Base-by-base conservation (phyloP, 768 basidiomycete genomes). In the Trametes sanguinea region DNA sequence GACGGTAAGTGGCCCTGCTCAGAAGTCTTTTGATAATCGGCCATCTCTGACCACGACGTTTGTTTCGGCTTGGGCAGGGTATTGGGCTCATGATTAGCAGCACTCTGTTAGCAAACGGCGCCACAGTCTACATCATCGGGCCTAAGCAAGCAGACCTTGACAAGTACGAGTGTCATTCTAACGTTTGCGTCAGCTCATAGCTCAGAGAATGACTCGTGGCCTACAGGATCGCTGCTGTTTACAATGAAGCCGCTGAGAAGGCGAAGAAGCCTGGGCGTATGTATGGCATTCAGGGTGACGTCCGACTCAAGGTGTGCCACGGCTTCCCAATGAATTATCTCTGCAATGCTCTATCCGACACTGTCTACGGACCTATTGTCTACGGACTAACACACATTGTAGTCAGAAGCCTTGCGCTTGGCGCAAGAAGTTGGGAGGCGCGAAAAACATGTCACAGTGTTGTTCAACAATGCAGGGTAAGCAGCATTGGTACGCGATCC, bases 71-170 rank as follows among this genome's bases (percentile, higher is more conserved):
- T 22, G 22, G 10, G 17, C 59, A 78, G 79, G 81, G 81, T 0
- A 81, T 82, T n/a, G 81, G 81, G 1, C 68, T 81, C 45, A 83
- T 83, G 81, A 80, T 83, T 22, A 75, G 73, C 59, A 76, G 77
- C 9, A 80, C 81, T 0, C 68, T 83, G 2, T 63, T 81, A 9
- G 78, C 80, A 2, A 83, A 83, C 61, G 80, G 80, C 7, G 81
- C 81, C 1, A 78, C 73, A 0, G 81, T 83, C 2, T 82, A 81
- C 55, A 79, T 81, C 45, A 76, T 81, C 32, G 81, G 80, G 0
- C 78, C 77, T 2, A 73, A 71, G 8, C 78, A 80, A 61, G 71
- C 57, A 4, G 76, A 77, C 17, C 72, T 81, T n/a, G 76, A 80
- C 60, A 73, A 65, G 77, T 79, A 51, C 22, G 42, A 8, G 4